Conservation (phyloP, 2,329 filamentous ascomycete species). For the Orbilia ellipsospora region DNA sequence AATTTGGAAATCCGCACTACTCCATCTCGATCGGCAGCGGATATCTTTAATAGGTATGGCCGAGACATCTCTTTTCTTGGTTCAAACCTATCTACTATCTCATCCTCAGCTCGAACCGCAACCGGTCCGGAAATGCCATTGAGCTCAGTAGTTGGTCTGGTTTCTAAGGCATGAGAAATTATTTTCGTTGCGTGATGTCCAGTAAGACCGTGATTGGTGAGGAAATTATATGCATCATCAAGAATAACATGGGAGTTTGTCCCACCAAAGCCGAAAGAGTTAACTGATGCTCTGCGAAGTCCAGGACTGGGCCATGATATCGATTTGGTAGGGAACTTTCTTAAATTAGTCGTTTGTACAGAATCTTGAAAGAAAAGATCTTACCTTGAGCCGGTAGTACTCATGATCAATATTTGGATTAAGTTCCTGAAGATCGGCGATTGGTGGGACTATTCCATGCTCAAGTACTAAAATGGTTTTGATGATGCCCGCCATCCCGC, state of each 20-base stretch:
- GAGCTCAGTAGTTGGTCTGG: too few species aligned
- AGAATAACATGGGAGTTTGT: too few species aligned
- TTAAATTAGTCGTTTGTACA: neutral
- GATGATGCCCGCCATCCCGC: neutral
- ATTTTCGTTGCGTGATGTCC: too few species aligned
- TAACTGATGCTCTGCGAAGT: neutral
- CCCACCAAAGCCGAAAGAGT: too few species aligned
- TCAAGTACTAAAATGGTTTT: neutral
- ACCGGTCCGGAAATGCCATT: too few species aligned
- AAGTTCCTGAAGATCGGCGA: neutral
- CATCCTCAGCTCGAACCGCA: too few species aligned
- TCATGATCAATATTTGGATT: neutral
- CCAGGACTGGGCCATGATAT: neutral
- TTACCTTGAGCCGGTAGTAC: neutral
- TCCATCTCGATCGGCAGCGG: constrained; percentile 61
- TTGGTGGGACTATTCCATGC: neutral
- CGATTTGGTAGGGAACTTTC: neutral
- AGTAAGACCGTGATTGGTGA: too few species aligned
- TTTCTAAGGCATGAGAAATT: too few species aligned
- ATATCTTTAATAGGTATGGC: too few species aligned
- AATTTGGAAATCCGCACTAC: neutral
- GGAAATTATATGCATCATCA: too few species aligned
- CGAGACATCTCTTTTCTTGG: too few species aligned
- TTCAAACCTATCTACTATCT: too few species aligned
- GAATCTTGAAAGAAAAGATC: neutral